phyloP scores from a whole-genome alignment of 331 rosid genomes.

The Saraca asoca region DNA sequence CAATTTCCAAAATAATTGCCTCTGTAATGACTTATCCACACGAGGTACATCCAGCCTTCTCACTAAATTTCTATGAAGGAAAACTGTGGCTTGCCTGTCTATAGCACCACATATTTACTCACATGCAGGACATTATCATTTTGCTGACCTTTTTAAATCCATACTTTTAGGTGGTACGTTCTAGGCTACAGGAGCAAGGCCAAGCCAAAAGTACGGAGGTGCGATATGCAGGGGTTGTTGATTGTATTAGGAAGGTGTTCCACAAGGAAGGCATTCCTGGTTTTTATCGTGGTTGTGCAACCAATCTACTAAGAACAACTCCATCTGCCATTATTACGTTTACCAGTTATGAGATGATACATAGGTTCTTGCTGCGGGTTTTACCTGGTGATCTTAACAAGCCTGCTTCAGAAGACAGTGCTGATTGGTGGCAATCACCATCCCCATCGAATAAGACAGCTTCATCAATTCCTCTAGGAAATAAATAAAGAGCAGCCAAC shows the following conservation, averaged over 20 bases:
- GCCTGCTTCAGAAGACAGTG: conserved; percentile 35
- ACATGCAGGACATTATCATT: not conserved
- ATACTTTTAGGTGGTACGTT: conserved; percentile 66
- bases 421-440: conserved; percentile 41
- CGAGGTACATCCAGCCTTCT: conserved; percentile 54
- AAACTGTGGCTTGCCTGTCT: not conserved
- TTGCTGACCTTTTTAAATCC: conserved; percentile 1
- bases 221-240: conserved; percentile 69
- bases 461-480: conserved; percentile 53
- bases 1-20: conserved; percentile 76
- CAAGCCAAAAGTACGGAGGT: conserved; percentile 54
- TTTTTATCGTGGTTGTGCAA: conserved; percentile 87
- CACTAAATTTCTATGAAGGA: not conserved
- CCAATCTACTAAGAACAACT: conserved; percentile 83
- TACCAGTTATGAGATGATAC: conserved; percentile 91
- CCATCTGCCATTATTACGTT: conserved; percentile 94
- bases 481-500: conserved; percentile 61
- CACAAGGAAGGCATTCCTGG: conserved; percentile 82
- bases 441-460: conserved; percentile 48
- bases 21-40: conserved; percentile 88
- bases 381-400: conserved; percentile 39
- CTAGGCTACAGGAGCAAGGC: conserved; percentile 96
- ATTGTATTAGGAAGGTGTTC: conserved; percentile 78
- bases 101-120: not conserved
- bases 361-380: conserved; percentile 57